Evolutionary conservation across 108 stramenopile species (phyloP).

Genomic region (Skeletonema potamos): DNA sequence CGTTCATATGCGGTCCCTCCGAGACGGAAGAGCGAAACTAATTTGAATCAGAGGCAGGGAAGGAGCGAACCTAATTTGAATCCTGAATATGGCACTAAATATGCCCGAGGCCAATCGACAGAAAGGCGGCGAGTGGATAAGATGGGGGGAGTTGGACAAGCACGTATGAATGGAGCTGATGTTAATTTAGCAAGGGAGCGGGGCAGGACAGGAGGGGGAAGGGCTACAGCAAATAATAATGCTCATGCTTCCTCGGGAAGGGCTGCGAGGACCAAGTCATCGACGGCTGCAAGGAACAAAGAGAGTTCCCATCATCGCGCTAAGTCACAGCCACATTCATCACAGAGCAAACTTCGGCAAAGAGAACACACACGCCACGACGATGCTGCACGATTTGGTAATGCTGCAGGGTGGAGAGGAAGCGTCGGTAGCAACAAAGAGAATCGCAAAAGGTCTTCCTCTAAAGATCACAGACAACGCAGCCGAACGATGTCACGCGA

Average conservation of each 20-base stretch:
- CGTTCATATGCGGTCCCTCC: not conserved
- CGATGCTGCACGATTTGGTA: not conserved
- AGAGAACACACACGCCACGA: not conserved
- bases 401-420: not conserved
- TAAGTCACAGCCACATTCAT: not conserved
- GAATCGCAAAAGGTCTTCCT: not conserved
- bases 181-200: not conserved
- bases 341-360: not conserved
- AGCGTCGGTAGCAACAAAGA: not conserved
- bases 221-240: not conserved
- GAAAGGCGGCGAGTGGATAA: not conserved
- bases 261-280: not conserved
- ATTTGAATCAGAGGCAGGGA: not conserved
- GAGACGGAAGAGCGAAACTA: not conserved
- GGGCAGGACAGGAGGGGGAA: not conserved
- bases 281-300: not conserved
- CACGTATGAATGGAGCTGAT: not conserved
- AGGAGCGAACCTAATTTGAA: not conserved
- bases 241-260: not conserved
- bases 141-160: not conserved
- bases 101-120: not conserved
- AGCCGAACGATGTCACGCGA: not conserved
- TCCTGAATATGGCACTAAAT: not conserved
- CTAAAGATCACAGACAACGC: not conserved
- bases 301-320: not conserved